Evolutionary conservation across 768 basidiomycete genomes (phyloP).

Genomic region (Tylopilus balloui): DNA sequence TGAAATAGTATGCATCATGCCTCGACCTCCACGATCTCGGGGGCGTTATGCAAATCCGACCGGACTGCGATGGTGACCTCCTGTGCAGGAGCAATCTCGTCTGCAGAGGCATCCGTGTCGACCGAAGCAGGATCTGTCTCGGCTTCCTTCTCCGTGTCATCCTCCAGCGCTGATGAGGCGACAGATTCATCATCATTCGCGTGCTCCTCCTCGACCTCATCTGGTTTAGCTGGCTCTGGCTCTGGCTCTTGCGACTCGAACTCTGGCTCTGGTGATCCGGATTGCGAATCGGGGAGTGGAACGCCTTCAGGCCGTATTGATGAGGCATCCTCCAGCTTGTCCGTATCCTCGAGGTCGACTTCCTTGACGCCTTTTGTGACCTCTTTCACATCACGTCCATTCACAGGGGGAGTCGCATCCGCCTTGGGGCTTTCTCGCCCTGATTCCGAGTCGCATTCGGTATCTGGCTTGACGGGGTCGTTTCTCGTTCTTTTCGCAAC

Average conservation of each 20-base stretch:
- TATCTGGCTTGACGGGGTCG: slow-evolving; percentile 25
- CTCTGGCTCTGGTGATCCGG: slow-evolving; percentile 21
- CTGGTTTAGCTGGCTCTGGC: background rate
- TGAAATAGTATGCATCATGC: slow-evolving; percentile 9
- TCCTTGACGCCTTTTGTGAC: slow-evolving; percentile 68
- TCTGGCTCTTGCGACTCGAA: slow-evolving; percentile 6
- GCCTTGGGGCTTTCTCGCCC: slow-evolving; percentile 12
- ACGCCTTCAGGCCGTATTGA: slow-evolving; percentile 30
- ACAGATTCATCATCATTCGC: slow-evolving; percentile 19
- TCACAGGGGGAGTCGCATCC: slow-evolving; percentile 21
- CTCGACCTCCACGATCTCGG: slow-evolving; percentile 18
- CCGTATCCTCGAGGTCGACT: slow-evolving; percentile 53
- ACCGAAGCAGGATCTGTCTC: slow-evolving; percentile 2
- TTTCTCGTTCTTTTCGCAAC: slow-evolving; percentile 33
- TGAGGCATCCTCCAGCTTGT: slow-evolving; percentile 8
- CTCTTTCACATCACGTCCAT: slow-evolving; percentile 55
- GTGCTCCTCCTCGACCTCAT: slow-evolving; percentile 14
- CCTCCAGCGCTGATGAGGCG: slow-evolving; percentile 20
- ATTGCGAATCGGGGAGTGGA: slow-evolving; percentile 38
- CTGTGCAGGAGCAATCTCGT: slow-evolving; percentile 5
- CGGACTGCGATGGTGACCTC: slow-evolving; percentile 5
- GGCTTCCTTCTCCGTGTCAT: slow-evolving; percentile 1
- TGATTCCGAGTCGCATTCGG: slow-evolving; percentile 22
- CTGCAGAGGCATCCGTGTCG: background rate
- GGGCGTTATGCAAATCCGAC: slow-evolving; percentile 6